These are phyloP conservation scores for Podospora fimiseda DNA, from an alignment of 495 filamentous ascomycete species.

Conservation along the genomic window DNA sequence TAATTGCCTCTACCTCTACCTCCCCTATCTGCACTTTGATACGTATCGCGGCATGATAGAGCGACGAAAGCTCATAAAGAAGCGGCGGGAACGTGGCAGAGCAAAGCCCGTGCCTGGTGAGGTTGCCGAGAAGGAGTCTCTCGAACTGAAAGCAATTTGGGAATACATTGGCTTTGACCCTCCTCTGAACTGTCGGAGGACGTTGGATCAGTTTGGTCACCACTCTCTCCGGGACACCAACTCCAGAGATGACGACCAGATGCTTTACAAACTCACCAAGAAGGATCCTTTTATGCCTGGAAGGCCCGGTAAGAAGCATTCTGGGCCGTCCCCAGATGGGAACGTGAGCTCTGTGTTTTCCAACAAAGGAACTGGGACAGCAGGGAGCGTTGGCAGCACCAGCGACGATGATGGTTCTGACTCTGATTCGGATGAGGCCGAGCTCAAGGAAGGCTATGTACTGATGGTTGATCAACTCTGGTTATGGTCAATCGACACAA, in stretches of 20 bases:
- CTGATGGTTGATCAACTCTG: conserved; percentile 68
- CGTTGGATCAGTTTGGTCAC: conserved; percentile 62
- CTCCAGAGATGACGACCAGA: conserved; percentile 61
- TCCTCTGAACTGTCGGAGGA: conserved; percentile 57
- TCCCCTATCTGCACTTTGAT: conserved; percentile 60
- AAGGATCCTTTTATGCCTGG: conserved; percentile 8
- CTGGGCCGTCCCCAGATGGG: not conserved
- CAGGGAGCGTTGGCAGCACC: not conserved
- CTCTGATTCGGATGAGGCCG: conserved; percentile 25
- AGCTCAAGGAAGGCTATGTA: conserved; percentile 53
- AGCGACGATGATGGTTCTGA: conserved; percentile 8
- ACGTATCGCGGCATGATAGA: conserved; percentile 55
- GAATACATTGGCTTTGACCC: conserved; percentile 58
- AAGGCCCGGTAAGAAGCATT: not conserved
- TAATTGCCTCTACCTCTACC: conserved; percentile 38
- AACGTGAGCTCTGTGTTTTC: conserved; percentile 5
- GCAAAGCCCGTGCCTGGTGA: conserved; percentile 50
- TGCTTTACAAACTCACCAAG: conserved; percentile 64
- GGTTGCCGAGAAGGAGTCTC: conserved; percentile 45
- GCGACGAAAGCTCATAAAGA: conserved; percentile 52
- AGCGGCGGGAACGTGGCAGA: conserved; percentile 49
- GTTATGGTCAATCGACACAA: conserved; percentile 59
- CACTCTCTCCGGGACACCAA: conserved; percentile 56
- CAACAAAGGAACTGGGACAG: not conserved
- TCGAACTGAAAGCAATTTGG: conserved; percentile 59